These are phyloP conservation scores for Phaffomyces thermotolerans DNA, from an alignment of 805 yeast species.

Conservation along the genomic window DNA sequence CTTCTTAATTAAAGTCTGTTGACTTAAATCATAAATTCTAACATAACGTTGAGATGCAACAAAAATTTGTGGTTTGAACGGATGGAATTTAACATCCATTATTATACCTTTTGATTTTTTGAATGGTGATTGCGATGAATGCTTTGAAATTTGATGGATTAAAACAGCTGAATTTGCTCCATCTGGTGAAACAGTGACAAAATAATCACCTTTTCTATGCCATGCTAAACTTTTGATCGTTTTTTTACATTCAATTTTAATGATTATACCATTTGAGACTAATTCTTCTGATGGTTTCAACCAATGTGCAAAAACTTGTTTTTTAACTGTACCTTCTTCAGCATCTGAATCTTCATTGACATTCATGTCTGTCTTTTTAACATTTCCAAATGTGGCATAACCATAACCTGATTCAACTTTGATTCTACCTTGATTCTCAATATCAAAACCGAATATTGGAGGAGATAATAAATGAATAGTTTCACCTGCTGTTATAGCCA, in stretches of 20 bases:
- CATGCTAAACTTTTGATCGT: constrained; percentile 79
- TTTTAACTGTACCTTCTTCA: constrained; percentile 32
- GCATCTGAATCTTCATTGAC: constrained; percentile 36
- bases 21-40: constrained; percentile 83
- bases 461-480: constrained; percentile 74
- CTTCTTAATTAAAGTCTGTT: constrained; percentile 77
- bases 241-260: constrained; percentile 59
- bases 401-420: constrained; percentile 91
- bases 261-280: constrained; percentile 62
- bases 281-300: constrained; percentile 61
- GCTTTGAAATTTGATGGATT: constrained; percentile 92
- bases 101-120: constrained; percentile 86
- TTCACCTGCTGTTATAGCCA: constrained; percentile 83
- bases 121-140: constrained; percentile 93
- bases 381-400: constrained; percentile 56
- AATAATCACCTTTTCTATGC: constrained; percentile 97
- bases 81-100: constrained; percentile 96
- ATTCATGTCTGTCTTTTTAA: constrained; percentile 34
- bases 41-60: constrained; percentile 93
- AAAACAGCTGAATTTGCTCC: constrained; percentile 82
- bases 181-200: constrained; percentile 94
- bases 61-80: constrained; percentile 86
- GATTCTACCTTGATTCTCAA: constrained; percentile 73
- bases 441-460: constrained; percentile 82
- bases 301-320: constrained; percentile 70